Evolutionary conservation across 495 filamentous ascomycete genomes (phyloP), one percentile per base, ranked within the genome.

Genomic region (Recurvomyces mirabilis): DNA sequence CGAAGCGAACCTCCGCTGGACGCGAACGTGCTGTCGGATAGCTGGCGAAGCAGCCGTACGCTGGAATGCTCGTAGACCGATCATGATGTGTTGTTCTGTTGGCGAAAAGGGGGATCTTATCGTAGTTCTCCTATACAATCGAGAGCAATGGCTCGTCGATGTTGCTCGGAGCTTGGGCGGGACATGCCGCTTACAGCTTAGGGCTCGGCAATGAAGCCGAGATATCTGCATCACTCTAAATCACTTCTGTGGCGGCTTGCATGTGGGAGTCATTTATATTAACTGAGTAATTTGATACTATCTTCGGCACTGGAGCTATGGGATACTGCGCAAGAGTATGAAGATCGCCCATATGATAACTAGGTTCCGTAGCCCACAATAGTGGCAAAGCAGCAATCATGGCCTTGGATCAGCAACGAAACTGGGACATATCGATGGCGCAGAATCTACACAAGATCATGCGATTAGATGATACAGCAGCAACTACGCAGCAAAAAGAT

Each of bases 371-470:
- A n/a, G n/a, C n/a, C n/a, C n/a, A n/a, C n/a, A n/a, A n/a, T n/a
- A n/a, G n/a, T n/a, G n/a, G n/a, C n/a, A n/a, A n/a, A n/a, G n/a
- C 7, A 13, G 5, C 19, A 4, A 40, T 1, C 23, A 52, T 52
- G 49, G 50, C 50, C 5, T 39, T 53, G 14, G 50, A 53, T 23
- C 33, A 32, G 21, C 50, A 53, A 21, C 4, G 35, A 17, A 53
- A 53, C 34, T 53, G 50, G 50, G 48, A 33, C 50, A 30, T 49
- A 24, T 43, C 38, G 4, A 53, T 53, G 50, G 50, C 50, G 3
- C 38, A 53, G 24, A 53, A 49, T 45, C 45, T 53, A 20, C 21
- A 28, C 2, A 19, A 40, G 3, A 15, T 25, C 6, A 10, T 4
- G 12, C 19, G 11, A 9, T 20, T 5, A 20, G 9, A 7, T 10